phyloP scores from a whole-genome alignment of 306 rosid genomes.

The Comarum palustre region DNA sequence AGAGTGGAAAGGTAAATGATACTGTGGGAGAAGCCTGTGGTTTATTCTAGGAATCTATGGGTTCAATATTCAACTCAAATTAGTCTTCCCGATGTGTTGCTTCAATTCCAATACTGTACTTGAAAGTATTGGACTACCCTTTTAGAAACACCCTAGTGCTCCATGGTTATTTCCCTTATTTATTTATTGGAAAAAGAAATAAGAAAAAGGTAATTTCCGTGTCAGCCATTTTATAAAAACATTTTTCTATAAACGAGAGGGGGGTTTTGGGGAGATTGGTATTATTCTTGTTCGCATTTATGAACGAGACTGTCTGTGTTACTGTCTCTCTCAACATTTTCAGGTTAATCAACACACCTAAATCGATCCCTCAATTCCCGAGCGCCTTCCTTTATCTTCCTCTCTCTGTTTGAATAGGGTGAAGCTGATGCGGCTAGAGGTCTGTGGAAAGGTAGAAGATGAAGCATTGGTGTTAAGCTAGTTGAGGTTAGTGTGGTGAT shows the following conservation, averaged over 20 bases:
- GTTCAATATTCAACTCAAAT: too few species aligned
- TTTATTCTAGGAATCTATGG: too few species aligned
- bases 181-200: neutral
- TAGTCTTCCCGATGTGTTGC: too few species aligned
- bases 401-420: constrained; percentile 6
- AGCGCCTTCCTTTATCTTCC: too few species aligned
- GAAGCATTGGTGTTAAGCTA: neutral
- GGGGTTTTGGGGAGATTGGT: constrained; percentile 2
- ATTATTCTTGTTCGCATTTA: constrained; percentile 34
- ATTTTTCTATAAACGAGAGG: too few species aligned
- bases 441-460: too few species aligned
- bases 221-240: neutral
- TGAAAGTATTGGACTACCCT: too few species aligned
- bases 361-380: constrained; percentile 41
- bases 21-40: neutral
- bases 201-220: neutral
- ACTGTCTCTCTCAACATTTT: constrained; percentile 23
- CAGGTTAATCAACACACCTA: constrained; percentile 29
- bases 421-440: neutral
- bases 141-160: too few species aligned
- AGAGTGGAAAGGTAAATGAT: neutral
- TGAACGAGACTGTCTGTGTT: constrained; percentile 34
- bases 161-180: too few species aligned
- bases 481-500: constrained; percentile 17
- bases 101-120: too few species aligned